phyloP scores from a whole-genome alignment of 257 asterid genomes.

The Solanum pimpinellifolium region DNA sequence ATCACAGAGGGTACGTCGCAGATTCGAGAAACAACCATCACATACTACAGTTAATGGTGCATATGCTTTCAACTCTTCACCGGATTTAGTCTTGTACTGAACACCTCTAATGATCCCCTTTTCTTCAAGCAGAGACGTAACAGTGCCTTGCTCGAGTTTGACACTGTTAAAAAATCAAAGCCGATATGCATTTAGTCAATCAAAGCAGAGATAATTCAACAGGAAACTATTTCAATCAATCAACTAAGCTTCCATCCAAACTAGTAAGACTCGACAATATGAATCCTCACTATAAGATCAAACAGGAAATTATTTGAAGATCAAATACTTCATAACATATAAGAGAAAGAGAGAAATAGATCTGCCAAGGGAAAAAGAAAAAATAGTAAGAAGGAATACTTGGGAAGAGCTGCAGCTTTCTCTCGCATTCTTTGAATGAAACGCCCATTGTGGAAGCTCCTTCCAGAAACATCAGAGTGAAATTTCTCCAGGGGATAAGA shows the following conservation, averaged over 20 bases:
- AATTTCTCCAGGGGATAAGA: slow-evolving; percentile 82
- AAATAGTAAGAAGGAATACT: slow-evolving; percentile 25
- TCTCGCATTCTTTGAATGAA: slow-evolving; percentile 83
- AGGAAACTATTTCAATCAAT: not conserved
- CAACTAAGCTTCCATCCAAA: not conserved
- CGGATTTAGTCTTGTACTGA: slow-evolving; percentile 41
- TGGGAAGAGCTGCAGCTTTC: slow-evolving; percentile 79
- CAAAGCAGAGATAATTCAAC: not conserved
- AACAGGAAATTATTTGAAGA: not conserved
- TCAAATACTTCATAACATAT: not conserved
- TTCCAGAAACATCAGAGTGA: slow-evolving; percentile 74
- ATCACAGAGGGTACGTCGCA: slow-evolving; percentile 47
- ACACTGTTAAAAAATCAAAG: slow-evolving; percentile 31
- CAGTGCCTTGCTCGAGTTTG: slow-evolving; percentile 56
- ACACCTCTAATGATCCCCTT: slow-evolving; percentile 46
- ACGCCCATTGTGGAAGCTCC: slow-evolving; percentile 93
- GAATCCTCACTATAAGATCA: not conserved
- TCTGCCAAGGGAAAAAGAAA: not conserved
- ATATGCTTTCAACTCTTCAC: slow-evolving; percentile 39
- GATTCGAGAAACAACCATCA: slow-evolving; percentile 69
- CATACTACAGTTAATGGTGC: slow-evolving; percentile 63
- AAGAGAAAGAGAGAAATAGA: not conserved
- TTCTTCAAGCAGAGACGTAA: slow-evolving; percentile 51
- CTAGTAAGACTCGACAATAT: not conserved
- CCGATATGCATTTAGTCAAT: not conserved